Percentiles rank a stretch among this genome's conserved stretches.
phyloP scores from a whole-genome alignment of 768 basidiomycete species.

The Tubosaeta sp. region DNA sequence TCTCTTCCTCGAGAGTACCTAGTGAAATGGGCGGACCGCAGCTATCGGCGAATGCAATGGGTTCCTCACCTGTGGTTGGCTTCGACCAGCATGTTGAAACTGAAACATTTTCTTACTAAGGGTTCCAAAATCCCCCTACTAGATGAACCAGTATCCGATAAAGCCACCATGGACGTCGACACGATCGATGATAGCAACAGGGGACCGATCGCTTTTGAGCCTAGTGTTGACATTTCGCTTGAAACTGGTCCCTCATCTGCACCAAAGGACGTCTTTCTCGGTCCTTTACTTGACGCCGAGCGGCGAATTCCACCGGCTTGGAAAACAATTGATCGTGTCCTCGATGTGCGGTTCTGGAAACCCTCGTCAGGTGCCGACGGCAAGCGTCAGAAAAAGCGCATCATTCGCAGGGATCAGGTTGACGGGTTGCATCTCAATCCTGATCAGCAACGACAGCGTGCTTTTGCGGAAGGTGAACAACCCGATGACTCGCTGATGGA shows the following conservation, averaged over 20 bases:
- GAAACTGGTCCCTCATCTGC: slow-evolving; percentile 29
- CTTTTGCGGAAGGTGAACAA: slow-evolving; percentile 58
- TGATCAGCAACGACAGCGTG: slow-evolving; percentile 29
- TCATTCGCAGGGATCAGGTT: slow-evolving; percentile 25
- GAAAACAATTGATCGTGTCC: slow-evolving; percentile 89
- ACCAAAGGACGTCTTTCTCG: slow-evolving; percentile 25
- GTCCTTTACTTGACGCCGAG: slow-evolving; percentile 65
- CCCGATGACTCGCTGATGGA: slow-evolving; percentile 53
- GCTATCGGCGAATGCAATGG: slow-evolving; percentile 81
- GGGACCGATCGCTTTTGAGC: slow-evolving; percentile 36
- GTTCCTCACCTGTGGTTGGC: slow-evolving; percentile 91
- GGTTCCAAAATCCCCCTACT: slow-evolving; percentile 71
- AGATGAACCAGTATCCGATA: slow-evolving; percentile 37
- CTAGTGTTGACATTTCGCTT: slow-evolving; percentile 34
- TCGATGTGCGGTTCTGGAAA: slow-evolving; percentile 72
- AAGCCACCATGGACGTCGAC: slow-evolving; percentile 27
- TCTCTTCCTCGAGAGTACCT: slow-evolving; percentile 86
- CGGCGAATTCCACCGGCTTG: slow-evolving; percentile 70
- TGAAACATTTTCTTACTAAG: slow-evolving; percentile 70
- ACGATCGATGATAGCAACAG: slow-evolving; percentile 16
- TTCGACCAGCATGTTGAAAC: slow-evolving; percentile 56
- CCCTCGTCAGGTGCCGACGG: slow-evolving; percentile 24
- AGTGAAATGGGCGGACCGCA: slow-evolving; percentile 80
- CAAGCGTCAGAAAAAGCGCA: slow-evolving; percentile 16
- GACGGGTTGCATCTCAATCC: slow-evolving; percentile 21